These are phyloP conservation scores for Ampelocalamus luodianensis DNA, from an alignment of 176 grass and related monocot species.

Conservation along the genomic window DNA sequence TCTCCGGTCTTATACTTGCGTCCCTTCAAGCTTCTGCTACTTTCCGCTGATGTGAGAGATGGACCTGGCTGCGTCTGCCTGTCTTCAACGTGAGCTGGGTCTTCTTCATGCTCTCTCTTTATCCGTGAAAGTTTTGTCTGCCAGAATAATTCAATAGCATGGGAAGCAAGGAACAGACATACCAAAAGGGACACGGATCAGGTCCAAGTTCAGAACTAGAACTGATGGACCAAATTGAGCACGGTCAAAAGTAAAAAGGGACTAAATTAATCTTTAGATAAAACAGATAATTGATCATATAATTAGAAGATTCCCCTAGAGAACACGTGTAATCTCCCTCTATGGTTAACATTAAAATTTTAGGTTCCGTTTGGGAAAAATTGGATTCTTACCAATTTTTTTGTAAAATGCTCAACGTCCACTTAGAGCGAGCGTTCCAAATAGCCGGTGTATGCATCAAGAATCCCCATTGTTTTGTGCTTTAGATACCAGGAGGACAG, in stretches of 20 bases:
- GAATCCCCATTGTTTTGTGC: neutral
- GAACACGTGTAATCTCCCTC: too few species aligned
- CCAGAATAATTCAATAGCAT: neutral
- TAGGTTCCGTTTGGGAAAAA: too few species aligned
- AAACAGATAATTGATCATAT: too few species aligned
- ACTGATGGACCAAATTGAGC: neutral
- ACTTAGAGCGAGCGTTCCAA: too few species aligned
- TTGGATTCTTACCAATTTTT: too few species aligned
- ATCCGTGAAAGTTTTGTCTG: too few species aligned
- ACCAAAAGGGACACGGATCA: neutral
- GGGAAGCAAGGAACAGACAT: neutral
- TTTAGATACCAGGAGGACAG: neutral
- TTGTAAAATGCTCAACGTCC: too few species aligned
- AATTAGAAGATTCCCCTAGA: too few species aligned
- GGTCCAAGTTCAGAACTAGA: neutral
- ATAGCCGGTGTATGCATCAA: too few species aligned
- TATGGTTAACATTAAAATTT: too few species aligned
- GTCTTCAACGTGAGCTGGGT: slow-evolving; percentile 16
- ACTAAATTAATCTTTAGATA: too few species aligned
- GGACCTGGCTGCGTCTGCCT: neutral
- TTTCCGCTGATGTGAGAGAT: slow-evolving; percentile 31
- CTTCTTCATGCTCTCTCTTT: neutral
- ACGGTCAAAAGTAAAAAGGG: neutral
- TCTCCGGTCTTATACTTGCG: neutral
- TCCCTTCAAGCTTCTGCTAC: slow-evolving; percentile 1